These are phyloP conservation scores for Yamadazyma olivae DNA, from an alignment of 805 yeast genomes.

Conservation along the genomic window DNA sequence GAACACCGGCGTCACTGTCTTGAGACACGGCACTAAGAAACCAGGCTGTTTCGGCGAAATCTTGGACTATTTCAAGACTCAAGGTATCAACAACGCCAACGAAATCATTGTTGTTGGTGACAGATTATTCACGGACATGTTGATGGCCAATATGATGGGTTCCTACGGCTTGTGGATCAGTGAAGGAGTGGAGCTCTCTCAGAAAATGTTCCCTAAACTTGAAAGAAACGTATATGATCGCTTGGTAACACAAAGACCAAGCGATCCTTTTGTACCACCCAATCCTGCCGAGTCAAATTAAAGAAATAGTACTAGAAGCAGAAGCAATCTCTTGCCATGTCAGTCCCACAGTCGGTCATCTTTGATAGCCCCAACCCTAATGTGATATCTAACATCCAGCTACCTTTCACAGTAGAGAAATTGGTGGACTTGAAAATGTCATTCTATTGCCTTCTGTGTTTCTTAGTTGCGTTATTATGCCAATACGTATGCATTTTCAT, in stretches of 20 bases:
- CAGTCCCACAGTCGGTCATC: slow-evolving; percentile 4
- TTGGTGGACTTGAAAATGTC: slow-evolving; percentile 3
- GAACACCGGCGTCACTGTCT: slow-evolving; percentile 64
- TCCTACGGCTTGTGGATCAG: slow-evolving; percentile 79
- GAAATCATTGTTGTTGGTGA: slow-evolving; percentile 90
- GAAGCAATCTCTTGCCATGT: no score
- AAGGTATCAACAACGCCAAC: slow-evolving; percentile 45
- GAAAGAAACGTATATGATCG: slow-evolving; percentile 43
- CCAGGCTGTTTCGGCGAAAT: slow-evolving; percentile 80
- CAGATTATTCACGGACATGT: slow-evolving; percentile 82
- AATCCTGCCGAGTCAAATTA: slow-evolving; percentile 4
- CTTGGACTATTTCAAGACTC: slow-evolving; percentile 50
- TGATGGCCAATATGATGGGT: slow-evolving; percentile 95
- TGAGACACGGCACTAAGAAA: slow-evolving; percentile 71
- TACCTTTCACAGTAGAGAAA: slow-evolving; percentile 3
- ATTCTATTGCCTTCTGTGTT: slow-evolving; percentile 12
- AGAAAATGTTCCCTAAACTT: slow-evolving; percentile 47
- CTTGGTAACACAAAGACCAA: slow-evolving; percentile 16
- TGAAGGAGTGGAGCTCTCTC: slow-evolving; percentile 65
- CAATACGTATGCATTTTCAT: slow-evolving; percentile 29
- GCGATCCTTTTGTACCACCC: slow-evolving; percentile 19
- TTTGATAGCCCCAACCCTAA: slow-evolving; percentile 5
- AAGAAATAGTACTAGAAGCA: no score
- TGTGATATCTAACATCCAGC: no score
- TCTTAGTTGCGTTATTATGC: slow-evolving; percentile 19